These are phyloP conservation scores for Schizonepeta tenuifolia DNA, from an alignment of 257 asterid species.

Conservation along the genomic window DNA sequence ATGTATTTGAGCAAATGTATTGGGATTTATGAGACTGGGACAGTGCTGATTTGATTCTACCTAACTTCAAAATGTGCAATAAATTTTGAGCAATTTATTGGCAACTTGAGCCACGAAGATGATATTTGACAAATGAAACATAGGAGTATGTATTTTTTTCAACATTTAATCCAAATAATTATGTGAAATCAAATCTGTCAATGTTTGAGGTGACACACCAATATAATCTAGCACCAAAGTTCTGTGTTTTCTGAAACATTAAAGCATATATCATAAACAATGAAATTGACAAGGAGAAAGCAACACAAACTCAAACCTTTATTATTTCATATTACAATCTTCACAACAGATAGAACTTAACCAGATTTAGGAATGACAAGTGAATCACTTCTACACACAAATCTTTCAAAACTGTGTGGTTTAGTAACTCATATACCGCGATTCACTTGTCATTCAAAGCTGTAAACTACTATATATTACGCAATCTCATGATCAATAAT, in stretches of 20 bases:
- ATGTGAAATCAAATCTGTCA: background rate
- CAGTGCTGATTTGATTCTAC: background rate
- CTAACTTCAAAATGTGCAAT: background rate
- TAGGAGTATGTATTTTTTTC: background rate
- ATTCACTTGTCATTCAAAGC: constrained; percentile 51
- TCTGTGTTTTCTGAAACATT: background rate
- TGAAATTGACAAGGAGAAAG: too few relatives aligned
- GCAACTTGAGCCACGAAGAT: background rate
- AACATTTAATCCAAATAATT: background rate
- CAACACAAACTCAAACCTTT: background rate
- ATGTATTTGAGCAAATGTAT: background rate
- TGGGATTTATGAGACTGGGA: background rate
- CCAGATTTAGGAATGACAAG: constrained; percentile 38
- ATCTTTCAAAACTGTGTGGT: background rate
- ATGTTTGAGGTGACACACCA: background rate
- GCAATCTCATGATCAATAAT: background rate
- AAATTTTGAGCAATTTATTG: background rate
- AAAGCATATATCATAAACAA: too few relatives aligned
- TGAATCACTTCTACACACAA: constrained; percentile 42
- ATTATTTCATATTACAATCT: constrained; percentile 10
- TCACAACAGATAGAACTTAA: constrained; percentile 5
- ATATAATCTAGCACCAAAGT: background rate
- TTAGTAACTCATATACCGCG: constrained; percentile 22
- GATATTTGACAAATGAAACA: background rate
- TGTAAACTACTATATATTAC: constrained; percentile 1